phyloP scores from a whole-genome alignment of 2,329 filamentous ascomycete species.

The Beauveria bassiana region DNA sequence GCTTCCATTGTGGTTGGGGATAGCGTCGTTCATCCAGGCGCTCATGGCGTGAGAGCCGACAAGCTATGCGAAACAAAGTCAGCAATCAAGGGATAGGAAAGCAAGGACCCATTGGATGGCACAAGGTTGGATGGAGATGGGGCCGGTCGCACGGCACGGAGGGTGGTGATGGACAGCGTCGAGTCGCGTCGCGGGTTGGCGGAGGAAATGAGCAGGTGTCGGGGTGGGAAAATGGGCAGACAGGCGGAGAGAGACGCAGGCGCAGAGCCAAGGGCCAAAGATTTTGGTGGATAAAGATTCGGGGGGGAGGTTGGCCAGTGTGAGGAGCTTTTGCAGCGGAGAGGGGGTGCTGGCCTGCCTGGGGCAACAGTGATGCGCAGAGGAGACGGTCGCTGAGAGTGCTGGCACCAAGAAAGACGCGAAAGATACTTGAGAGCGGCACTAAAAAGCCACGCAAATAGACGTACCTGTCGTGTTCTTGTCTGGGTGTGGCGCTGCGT shows the following conservation, averaged over 20 bases:
- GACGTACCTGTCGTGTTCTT: neutral
- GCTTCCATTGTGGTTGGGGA: slow-evolving; percentile 64
- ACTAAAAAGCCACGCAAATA: neutral
- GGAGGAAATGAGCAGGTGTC: slow-evolving; percentile 25
- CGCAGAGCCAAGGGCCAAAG: neutral
- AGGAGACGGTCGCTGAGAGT: neutral
- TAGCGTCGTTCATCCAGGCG: slow-evolving; percentile 65
- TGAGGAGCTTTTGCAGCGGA: neutral
- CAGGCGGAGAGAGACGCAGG: slow-evolving; percentile 1
- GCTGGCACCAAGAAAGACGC: neutral
- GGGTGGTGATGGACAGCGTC: slow-evolving; percentile 29
- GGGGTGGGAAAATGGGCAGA: slow-evolving; percentile 13
- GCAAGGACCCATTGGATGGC: slow-evolving; percentile 33
- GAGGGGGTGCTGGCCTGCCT: neutral
- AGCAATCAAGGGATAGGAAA: slow-evolving; percentile 34
- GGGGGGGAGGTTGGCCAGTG: neutral
- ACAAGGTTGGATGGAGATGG: slow-evolving; percentile 34
- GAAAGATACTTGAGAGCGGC: neutral
- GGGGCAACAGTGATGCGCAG: neutral
- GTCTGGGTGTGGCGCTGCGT: neutral
- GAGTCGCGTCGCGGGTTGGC: slow-evolving; percentile 36
- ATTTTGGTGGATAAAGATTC: slow-evolving; percentile 8
- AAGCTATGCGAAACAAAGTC: slow-evolving; percentile 36
- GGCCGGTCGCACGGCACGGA: slow-evolving; percentile 38
- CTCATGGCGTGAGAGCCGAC: slow-evolving; percentile 53